Conservation (phyloP, 108 stramenopile genomes). For the Nannochloropsis oceanica region DNA sequence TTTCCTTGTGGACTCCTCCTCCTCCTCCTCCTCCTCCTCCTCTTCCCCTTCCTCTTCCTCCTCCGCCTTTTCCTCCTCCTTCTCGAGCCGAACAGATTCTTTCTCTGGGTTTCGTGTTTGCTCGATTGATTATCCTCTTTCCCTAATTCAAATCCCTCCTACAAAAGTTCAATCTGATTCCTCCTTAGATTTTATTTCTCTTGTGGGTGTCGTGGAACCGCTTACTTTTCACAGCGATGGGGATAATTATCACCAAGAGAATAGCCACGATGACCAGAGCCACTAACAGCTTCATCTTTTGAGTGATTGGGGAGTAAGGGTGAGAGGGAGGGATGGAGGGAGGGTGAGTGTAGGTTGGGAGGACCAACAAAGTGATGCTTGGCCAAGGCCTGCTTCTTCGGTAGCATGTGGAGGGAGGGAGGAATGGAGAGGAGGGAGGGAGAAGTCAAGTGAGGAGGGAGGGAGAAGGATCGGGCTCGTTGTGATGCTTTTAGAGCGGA, state of each 20-base stretch:
- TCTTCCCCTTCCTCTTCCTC: too few species aligned
- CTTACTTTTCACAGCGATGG: not conserved
- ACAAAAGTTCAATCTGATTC: not conserved
- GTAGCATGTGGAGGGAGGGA: not conserved
- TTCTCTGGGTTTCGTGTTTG: too few species aligned
- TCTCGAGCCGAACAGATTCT: too few species aligned
- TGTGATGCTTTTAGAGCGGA: not conserved
- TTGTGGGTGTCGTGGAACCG: not conserved
- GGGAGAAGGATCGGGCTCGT: too few species aligned
- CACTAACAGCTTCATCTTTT: constrained; percentile 13
- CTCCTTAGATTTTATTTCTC: not conserved
- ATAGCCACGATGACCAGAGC: not conserved
- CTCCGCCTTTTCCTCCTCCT: too few species aligned
- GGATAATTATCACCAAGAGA: not conserved
- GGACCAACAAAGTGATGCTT: too few species aligned
- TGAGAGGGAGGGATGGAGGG: not conserved
- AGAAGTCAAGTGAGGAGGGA: not conserved
- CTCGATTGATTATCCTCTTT: too few species aligned
- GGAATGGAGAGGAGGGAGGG: not conserved
- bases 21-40: too few species aligned
- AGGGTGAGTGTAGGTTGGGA: too few species aligned
- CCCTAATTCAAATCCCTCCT: not conserved
- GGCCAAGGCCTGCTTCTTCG: too few species aligned
- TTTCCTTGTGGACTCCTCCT: too few species aligned
- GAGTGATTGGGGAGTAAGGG: not conserved